Conservation (phyloP, 139 green algal genomes). For the Coelastrella sp. region DNA sequence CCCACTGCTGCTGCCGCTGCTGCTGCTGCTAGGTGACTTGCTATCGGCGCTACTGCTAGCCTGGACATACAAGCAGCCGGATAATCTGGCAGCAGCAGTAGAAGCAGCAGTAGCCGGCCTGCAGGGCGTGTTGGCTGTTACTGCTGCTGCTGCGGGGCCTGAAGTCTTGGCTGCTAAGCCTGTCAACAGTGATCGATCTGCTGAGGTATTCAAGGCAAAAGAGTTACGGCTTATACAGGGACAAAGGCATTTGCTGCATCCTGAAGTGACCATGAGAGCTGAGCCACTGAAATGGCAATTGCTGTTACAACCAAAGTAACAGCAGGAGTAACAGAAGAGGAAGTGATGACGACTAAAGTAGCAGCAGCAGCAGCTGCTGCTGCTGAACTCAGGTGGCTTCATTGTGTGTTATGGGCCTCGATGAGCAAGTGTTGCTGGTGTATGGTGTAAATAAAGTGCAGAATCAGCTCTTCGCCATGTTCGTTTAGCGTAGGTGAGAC, state of each 20-base stretch:
- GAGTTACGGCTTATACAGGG: slow-evolving; percentile 63
- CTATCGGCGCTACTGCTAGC: neutral
- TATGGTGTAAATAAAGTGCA: too few species aligned
- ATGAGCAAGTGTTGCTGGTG: too few species aligned
- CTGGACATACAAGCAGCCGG: neutral
- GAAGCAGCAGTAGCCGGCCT: slow-evolving; percentile 75
- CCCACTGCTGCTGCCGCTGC: neutral
- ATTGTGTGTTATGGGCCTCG: too few species aligned
- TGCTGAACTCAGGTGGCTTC: too few species aligned
- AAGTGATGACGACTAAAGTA: too few species aligned
- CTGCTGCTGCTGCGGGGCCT: slow-evolving; percentile 44
- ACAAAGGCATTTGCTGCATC: slow-evolving; percentile 42
- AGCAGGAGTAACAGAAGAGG: too few species aligned
- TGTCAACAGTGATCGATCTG: neutral
- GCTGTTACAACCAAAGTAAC: too few species aligned
- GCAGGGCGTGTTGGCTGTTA: slow-evolving; percentile 73
- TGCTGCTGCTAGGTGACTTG: slow-evolving; percentile 38
- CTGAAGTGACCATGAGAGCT: slow-evolving; percentile 31
- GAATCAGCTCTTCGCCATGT: too few species aligned
- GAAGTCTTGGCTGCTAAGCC: neutral
- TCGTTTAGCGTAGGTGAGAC: too few species aligned
- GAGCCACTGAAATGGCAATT: too few species aligned
- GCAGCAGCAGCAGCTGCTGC: too few species aligned
- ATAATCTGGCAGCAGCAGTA: slow-evolving; percentile 57
- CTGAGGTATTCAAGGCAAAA: slow-evolving; percentile 33